Percentiles rank a stretch among this genome's conserved stretches.
Conservation (phyloP, 208 protist species). For the Dictyostelium gargantuum region DNA sequence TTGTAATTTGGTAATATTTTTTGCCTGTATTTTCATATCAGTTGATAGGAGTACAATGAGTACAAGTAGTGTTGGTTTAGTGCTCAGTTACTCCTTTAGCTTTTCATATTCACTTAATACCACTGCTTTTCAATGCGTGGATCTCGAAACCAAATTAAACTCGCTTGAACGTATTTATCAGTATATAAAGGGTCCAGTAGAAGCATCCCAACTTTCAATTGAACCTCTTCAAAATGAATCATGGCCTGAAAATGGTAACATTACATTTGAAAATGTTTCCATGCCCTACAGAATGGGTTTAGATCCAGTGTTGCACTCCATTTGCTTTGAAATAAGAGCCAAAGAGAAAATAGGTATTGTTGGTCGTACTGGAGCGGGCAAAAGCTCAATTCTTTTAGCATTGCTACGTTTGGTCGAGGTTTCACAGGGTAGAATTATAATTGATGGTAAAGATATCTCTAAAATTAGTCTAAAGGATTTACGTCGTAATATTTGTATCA, state of each 20-base stretch:
- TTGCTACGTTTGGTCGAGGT: conserved; percentile 93
- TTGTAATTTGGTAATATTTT: background rate
- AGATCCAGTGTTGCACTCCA: conserved; percentile 37
- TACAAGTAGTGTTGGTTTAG: conserved; percentile 72
- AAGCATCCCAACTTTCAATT: background rate
- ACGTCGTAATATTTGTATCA: conserved; percentile 94
- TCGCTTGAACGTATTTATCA: conserved; percentile 52
- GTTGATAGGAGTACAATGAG: conserved; percentile 51
- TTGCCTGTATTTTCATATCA: conserved; percentile 12
- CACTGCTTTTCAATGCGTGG: background rate
- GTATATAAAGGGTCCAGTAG: conserved; percentile 34
- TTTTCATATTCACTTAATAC: conserved; percentile 46
- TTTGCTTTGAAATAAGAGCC: conserved; percentile 10
- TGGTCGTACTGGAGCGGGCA: conserved; percentile 91
- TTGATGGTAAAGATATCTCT: conserved; percentile 91
- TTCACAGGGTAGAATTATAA: conserved; percentile 81
- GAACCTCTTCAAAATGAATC: background rate
- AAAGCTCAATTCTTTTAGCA: conserved; percentile 83
- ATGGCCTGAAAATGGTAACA: background rate
- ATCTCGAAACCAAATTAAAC: conserved; percentile 45
- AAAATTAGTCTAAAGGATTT: conserved; percentile 91
- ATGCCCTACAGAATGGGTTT: conserved; percentile 63
- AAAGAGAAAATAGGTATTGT: conserved; percentile 89
- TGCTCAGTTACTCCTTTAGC: conserved; percentile 16
- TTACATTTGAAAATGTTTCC: conserved; percentile 76